Conservation (phyloP, 306 rosid species). For the Neltuma alba region DNA sequence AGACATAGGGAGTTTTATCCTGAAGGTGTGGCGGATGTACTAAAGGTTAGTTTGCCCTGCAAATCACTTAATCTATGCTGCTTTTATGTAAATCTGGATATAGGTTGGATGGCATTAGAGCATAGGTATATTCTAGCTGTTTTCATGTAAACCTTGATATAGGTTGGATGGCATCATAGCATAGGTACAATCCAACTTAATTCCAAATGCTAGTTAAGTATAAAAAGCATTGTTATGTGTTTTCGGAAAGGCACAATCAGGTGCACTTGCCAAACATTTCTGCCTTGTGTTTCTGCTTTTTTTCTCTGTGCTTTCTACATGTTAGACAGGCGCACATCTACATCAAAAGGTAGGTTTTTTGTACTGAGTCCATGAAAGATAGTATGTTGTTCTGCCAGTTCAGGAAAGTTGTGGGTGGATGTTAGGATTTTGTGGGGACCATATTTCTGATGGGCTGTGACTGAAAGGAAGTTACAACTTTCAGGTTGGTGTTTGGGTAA, state of each 20-base stretch:
- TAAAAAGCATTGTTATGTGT: background rate
- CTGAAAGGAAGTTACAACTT: background rate
- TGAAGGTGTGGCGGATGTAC: constrained; percentile 94
- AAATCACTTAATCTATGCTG: constrained; percentile 29
- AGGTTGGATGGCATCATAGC: background rate
- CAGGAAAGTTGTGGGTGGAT: background rate
- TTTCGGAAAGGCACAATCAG: background rate
- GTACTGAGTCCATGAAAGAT: background rate
- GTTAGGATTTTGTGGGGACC: background rate
- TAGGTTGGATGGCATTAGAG: background rate
- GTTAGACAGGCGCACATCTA: background rate
- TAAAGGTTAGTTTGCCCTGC: constrained; percentile 65
- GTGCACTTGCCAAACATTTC: background rate
- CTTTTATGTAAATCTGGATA: background rate
- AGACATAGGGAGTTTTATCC: constrained; percentile 99
- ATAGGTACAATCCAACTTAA: background rate
- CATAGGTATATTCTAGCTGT: background rate
- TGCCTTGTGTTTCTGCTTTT: background rate
- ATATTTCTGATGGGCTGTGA: background rate
- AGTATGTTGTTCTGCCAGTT: background rate
- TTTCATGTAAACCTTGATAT: background rate
- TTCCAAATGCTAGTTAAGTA: background rate
- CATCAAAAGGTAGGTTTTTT: background rate
- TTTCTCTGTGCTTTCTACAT: background rate
- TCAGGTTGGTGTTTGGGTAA: background rate